Base-by-base conservation (phyloP, 2,329 filamentous ascomycete genomes). In the Elsinoe fawcettii region DNA sequence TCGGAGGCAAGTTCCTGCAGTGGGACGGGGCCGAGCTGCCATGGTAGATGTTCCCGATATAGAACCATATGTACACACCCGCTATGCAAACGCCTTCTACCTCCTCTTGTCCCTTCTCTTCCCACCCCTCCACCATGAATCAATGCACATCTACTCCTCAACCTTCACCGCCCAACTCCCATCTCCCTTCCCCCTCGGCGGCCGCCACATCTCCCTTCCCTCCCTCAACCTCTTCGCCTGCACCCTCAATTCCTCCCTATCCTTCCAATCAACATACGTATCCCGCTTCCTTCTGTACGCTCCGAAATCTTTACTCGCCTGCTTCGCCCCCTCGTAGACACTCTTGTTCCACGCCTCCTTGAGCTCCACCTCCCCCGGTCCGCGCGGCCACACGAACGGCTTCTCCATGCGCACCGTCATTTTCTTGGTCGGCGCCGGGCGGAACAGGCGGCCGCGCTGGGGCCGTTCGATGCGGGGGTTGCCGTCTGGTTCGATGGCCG, bases 361-460 rank as follows among this genome's bases (percentile, higher is more conserved):
- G 69, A 76, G 73, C 58, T 77, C 70, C 60, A 81, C 75, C 68
- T 86, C 79, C 62, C 77, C 72, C 3, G 89, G 87, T 63, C 77
- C 71, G 62, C 83, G 80, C 1, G 93, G 93, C 87, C 89, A 97
- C 58, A 88, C 83, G 75, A 99, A 99, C 3, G 91, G 89, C 75
- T 85, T 77, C 60, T 80, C 82, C 75, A 99, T 81, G 77, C 96
- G 88, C 44, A 95, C 89, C 41, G 87, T 95, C 93, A 99, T 99
- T 72, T 85, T 87, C 81, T 99, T 99, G 67, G 85, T 80, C 51
- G 84, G 76, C 62, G 81, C 78, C 23, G 88, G 87, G 22, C 92
- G 82, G 71, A 83, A 85, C 77, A 83, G 84, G 23, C 51, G 46
- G 23, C 58, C 60, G 72, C 77, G 66, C 62, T 59, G 70, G 68